Conservation (phyloP, 2,329 filamentous ascomycete species). For the Fusarium hainanense region DNA sequence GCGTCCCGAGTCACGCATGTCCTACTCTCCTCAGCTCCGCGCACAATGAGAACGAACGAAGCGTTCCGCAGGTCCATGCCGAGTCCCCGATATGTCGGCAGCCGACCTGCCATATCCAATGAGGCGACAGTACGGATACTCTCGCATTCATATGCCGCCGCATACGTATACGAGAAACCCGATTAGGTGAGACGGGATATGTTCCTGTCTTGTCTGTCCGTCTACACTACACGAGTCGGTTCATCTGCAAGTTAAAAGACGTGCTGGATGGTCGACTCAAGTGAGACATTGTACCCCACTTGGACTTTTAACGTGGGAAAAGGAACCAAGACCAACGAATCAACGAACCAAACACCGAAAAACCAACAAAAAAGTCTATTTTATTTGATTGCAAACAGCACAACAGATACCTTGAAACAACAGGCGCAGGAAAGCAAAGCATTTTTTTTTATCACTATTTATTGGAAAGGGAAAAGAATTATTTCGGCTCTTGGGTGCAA, state of each 20-base stretch:
- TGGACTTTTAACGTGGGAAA: conserved; percentile 2
- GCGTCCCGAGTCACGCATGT: conserved; percentile 47
- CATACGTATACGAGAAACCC: conserved; percentile 19
- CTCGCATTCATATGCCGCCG: neutral
- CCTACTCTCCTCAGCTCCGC: conserved; percentile 46
- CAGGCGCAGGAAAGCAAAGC: conserved; percentile 32
- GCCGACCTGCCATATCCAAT: conserved; percentile 22
- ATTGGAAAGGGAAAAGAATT: conserved; percentile 39
- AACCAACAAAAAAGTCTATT: conserved; percentile 25
- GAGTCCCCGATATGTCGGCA: conserved; percentile 24
- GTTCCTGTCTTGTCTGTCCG: neutral
- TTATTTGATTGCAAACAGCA: conserved; percentile 6
- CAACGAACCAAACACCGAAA: conserved; percentile 32
- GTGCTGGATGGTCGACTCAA: conserved; percentile 23
- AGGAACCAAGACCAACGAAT: conserved; percentile 11
- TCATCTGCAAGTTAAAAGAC: conserved; percentile 25
- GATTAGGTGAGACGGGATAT: neutral
- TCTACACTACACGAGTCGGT: conserved; percentile 8
- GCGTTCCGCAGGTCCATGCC: conserved; percentile 14
- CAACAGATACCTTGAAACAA: conserved; percentile 23
- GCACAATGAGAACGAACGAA: conserved; percentile 41
- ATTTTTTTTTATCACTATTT: conserved; percentile 10
- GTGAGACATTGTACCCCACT: conserved; percentile 36
- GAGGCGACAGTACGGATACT: conserved; percentile 18
- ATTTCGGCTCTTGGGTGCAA: conserved; percentile 43